Base-by-base conservation (phyloP, 2,329 filamentous ascomycete genomes). In the Monosporascus sp. region DNA sequence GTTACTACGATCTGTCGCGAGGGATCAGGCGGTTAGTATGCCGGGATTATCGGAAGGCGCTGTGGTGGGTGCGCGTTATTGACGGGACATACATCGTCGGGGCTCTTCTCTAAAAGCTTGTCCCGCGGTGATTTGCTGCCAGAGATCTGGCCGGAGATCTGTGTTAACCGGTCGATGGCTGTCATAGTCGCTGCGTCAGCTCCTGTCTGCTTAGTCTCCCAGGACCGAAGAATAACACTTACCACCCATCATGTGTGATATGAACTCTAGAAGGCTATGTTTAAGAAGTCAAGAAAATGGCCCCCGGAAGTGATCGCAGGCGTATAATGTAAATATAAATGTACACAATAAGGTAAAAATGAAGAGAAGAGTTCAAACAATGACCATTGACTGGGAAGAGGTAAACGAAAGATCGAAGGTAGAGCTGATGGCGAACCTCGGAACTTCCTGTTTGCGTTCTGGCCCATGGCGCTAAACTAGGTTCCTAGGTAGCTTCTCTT, bases 1-100 rank as follows among this genome's bases (percentile, higher is more conserved):
- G 94, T 97, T 58, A 99, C 85, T 66, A 99, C 94, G 61, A 97
- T 84, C 82, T 86, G 60, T 51, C 48, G 41, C 43, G 48, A 20
- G 35, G 17, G 26, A 31, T 24, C n/a, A 44, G 24, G 26, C n/a
- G 51, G n/a, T 51, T 35, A 45, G 35, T 22, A 50, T 35, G 11
- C 31, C 31, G 31, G 31, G 31, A 35, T 31, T 3, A 5, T 14
- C 28, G 28, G 28, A 11, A 31, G 9, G 28, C 28, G 28, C 28
- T 31, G 28, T 31, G 28, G 28, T 14, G 11, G 11, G 31, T 35
- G 31, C 11, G 31, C 4, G 11, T 35, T 35, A 35, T 35, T 35
- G 31, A 35, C 43, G n/a, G 44, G 17, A 58, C 56, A 49, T 74
- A 86, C 84, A 77, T 88, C 85, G 69, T 88, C 84, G 52, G 85